Evolutionary conservation across 768 basidiomycete species (phyloP).

Genomic region (Pholiota microspora): DNA sequence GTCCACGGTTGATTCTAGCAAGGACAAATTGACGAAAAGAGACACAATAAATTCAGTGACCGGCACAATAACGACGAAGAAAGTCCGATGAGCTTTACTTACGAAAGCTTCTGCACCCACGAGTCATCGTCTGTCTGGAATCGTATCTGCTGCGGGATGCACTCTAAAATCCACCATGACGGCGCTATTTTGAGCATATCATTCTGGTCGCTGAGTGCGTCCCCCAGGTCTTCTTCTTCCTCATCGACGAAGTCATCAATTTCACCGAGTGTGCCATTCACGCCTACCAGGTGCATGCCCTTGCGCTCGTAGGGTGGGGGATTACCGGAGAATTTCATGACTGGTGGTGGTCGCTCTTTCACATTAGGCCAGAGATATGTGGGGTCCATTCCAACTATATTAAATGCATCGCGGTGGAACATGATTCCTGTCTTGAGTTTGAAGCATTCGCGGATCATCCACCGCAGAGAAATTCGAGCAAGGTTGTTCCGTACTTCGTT

Average conservation of each 20-base stretch:
- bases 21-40: not conserved
- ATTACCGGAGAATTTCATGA: slow-evolving; percentile 25
- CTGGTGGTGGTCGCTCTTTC: slow-evolving; percentile 37
- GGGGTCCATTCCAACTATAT: slow-evolving; percentile 43
- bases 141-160: slow-evolving; percentile 37
- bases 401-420: slow-evolving; percentile 49
- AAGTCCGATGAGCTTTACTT: slow-evolving; percentile 13
- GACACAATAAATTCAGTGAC: not conserved
- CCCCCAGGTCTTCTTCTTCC: slow-evolving; percentile 61
- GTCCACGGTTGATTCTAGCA: slow-evolving; percentile 39
- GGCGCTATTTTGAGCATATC: slow-evolving; percentile 52
- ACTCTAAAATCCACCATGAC: slow-evolving; percentile 69
- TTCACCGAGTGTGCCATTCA: slow-evolving; percentile 22
- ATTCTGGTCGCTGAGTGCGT: slow-evolving; percentile 47
- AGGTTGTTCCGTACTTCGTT: slow-evolving; percentile 59
- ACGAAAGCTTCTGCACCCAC: slow-evolving; percentile 38
- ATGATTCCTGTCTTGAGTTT: slow-evolving; percentile 54
- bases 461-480: slow-evolving; percentile 70
- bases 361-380: slow-evolving; percentile 43
- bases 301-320: slow-evolving; percentile 19
- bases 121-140: slow-evolving; percentile 39
- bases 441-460: slow-evolving; percentile 74
- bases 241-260: slow-evolving; percentile 38
- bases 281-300: slow-evolving; percentile 18
- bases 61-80: not conserved